Conservation (phyloP, 495 filamentous ascomycete genomes). For the Talaromyces stipitatus region DNA sequence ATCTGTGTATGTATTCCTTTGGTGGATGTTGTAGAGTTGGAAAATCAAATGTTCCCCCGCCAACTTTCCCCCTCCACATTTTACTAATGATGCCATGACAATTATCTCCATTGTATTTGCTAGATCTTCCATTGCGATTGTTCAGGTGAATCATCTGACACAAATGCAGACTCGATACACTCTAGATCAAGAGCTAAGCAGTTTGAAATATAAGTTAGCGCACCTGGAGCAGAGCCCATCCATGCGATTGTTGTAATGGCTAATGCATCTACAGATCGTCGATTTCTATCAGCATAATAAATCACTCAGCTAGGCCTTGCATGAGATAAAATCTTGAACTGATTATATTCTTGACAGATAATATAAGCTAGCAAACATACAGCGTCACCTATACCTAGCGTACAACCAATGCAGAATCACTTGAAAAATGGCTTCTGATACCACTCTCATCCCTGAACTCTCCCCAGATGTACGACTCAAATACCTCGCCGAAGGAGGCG, state of each 20-base stretch:
- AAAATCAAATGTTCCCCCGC: not conserved
- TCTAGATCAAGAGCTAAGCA: too few species aligned
- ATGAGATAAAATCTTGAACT: not conserved
- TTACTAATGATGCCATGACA: not conserved
- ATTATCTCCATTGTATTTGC: too few species aligned
- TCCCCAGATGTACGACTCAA: conserved; percentile 33
- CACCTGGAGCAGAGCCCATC: too few species aligned
- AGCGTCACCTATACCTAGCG: not conserved
- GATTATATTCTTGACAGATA: not conserved
- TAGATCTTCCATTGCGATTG: too few species aligned
- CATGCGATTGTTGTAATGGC: not conserved
- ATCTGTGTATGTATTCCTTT: too few species aligned
- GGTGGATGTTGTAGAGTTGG: not conserved
- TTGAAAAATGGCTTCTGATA: not conserved
- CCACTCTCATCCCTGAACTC: conserved; percentile 25
- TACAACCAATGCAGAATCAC: not conserved
- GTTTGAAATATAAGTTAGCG: too few species aligned
- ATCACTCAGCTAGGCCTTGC: not conserved
- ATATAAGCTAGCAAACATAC: not conserved
- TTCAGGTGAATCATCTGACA: too few species aligned
- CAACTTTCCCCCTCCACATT: not conserved
- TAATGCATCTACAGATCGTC: not conserved
- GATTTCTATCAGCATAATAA: not conserved
- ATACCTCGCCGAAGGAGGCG: conserved; percentile 61
- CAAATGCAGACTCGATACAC: too few species aligned